Evolutionary conservation across 495 filamentous ascomycete genomes (phyloP), one percentile per base, ranked within the genome.

Genomic region (Hypoxylon crocopeplum): DNA sequence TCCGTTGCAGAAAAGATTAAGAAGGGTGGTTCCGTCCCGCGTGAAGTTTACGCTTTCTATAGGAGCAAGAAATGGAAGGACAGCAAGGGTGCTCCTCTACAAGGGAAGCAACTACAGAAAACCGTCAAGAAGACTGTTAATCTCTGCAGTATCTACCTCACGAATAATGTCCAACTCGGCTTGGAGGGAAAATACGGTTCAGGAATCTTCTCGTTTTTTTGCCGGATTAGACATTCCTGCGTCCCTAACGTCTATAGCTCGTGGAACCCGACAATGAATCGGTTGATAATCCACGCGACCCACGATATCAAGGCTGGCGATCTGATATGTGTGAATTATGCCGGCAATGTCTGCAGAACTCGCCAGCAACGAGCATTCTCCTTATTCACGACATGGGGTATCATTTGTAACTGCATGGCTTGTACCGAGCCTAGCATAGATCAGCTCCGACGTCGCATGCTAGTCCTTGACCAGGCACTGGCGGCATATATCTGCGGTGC

Each of bases 171-270:
- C 22, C 41, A 58, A 13, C 60, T 64, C 1, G 60, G 60, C 10
- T 42, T 48, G 5, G 48, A 10, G 30, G 60, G 54, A 32, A 64
- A 49, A 39, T 64, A 64, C 12, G 60, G 60, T 1, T 53, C 48
- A 17, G 60, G 48, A 2, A 3, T 64, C 5, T 64, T 64, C 49
- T 32, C 55, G 30, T 29, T 54, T n/a, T 46, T 40, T 17, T 30
- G 48, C 10, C 61, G 70, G 10, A 69, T 81, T 46, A 74, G 76
- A 34, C 79, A 81, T 49, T 70, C 64, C 42, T 81, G 79, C 58
- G 50, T 57, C 0, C 75, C 76, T 1, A 81, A 81, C 53, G 69
- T 72, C 0, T 65, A 73, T 15, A 70, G 74, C 48, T 61, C 60
- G 3, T 79, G 74, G 74, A 79, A 79, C 52, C 65, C 62, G 1